Evolutionary conservation across 1,284 basidiomycete genomes (phyloP), one percentile per base, ranked within the genome.

Genomic region (Cutaneotrichosporon cyanovorans): DNA sequence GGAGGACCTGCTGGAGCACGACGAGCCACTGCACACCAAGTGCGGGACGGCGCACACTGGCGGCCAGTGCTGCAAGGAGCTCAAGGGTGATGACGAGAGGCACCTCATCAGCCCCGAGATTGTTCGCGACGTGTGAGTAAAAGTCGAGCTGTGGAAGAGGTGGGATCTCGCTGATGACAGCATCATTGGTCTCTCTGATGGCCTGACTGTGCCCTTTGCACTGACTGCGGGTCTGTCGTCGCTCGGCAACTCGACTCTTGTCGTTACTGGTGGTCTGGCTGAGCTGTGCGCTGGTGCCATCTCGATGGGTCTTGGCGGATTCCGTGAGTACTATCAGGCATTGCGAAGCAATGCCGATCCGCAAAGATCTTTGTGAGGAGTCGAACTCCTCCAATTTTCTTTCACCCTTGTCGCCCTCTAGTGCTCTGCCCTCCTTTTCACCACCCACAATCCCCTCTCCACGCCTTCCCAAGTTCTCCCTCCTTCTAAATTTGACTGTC

Each of bases 251-350:
- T 89, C 87, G 12, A 81, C 78, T 45, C 77, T 95, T 31, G 92
- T 96, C 59, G 86, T 96, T 38, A 77, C 95, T 40, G 87, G 89
- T 59, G 89, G 92, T 39, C 74, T 95, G 41, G 87, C 92, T 22
- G 88, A 96, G 47, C 82, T 95, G 55, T 87, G 91, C 50, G 88
- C 90, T 3, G 91, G 92, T n/a, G 87, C 90, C 9, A 88, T 97
- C 53, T 76, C 74, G 15, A 98, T 97, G 93, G 92, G 92, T 51
- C 86, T 97, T 40, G 93, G 93, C 47, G 93, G 93, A 20, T 96
- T 93, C 77, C 83, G 25, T 28, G 25, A 28, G 25, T 28, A 72
- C 73, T 16, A 36, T 31, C 9, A 9, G 31, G 7, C 31, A 32
- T 14, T 32, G 31, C 31, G 31, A 7, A n/a, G 31, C 12, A 3